Evolutionary conservation across 176 grass and related monocot genomes (phyloP).

Genomic region (Sorghum bicolor): DNA sequence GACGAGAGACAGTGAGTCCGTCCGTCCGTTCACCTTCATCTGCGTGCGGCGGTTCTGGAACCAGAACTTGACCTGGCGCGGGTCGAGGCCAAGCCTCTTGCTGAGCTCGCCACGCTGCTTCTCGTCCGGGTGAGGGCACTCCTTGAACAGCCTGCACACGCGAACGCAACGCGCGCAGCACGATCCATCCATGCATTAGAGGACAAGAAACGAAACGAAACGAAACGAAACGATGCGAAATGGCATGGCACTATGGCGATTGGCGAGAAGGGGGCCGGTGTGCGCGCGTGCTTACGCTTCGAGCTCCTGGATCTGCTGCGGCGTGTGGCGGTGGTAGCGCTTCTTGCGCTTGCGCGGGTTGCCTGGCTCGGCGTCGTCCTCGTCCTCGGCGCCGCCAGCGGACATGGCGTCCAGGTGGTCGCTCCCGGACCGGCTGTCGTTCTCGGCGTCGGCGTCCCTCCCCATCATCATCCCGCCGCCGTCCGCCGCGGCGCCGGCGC

Average conservation of each 20-base stretch:
- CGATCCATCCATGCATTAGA: constrained; percentile 41
- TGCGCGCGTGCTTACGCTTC: constrained; percentile 53
- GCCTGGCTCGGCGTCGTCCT: constrained; percentile 55
- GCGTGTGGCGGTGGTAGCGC: constrained; percentile 93
- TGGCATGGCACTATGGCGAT: not conserved
- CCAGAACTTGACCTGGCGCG: constrained; percentile 99
- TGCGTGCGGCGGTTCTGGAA: constrained; percentile 96
- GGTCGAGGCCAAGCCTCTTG: constrained; percentile 68
- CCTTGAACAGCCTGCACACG: constrained; percentile 79
- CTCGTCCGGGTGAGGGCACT: constrained; percentile 96
- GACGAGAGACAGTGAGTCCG: not conserved
- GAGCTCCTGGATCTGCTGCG: constrained; percentile 97
- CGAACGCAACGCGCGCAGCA: not conserved
- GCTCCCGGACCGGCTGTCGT: constrained; percentile 82
- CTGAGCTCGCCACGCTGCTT: constrained; percentile 94
- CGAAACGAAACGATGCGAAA: not conserved
- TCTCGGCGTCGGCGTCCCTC: constrained; percentile 46
- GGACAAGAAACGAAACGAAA: constrained; percentile 15
- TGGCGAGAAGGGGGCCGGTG: no score
- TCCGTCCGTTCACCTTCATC: constrained; percentile 72
- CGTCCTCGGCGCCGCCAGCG: constrained; percentile 47
- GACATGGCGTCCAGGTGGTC: constrained; percentile 82
- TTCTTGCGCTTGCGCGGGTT: constrained; percentile 89
- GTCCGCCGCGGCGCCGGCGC: not conserved
- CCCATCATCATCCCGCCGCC: not conserved